Base-by-base conservation (phyloP, 2,329 filamentous ascomycete species). In the Metarhizium robertsii region DNA sequence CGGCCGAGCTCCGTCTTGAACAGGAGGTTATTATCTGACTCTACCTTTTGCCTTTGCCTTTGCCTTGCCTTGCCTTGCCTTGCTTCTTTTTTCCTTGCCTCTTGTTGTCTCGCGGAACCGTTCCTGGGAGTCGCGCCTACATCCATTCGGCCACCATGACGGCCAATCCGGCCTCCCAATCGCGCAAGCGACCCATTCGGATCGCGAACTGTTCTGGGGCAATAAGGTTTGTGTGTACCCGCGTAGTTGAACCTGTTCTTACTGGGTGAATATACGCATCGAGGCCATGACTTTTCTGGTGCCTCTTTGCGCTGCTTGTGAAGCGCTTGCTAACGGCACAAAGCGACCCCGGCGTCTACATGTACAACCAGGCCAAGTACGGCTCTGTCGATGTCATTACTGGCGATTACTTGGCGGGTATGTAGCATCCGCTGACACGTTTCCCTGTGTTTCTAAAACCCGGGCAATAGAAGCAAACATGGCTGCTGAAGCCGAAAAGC, bases 321-420 rank as follows among this genome's bases (percentile, higher is more conserved):
- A 20, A 16, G 6, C 18, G 14, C 42, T 11, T 48, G 25, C 45
- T 48, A 30, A 48, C 45, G 2, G 42, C 6, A 11, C 18, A 60
- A 25, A 61, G 52, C 7, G 64, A 66, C 53, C 59, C 60, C 2
- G 60, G 54, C 20, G 49, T 61, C 7, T 58, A 65, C 49, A 68
- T 67, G 65, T 61, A 63, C 40, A 66, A 64, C 25, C 65, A 68
- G 25, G 65, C 65, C n/a, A 63, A 55, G 25, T 58, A 61, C 49
- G 65, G 64, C n/a, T 60, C 61, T 1, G 61, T 68, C 11, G 78
- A 81, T 60, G 75, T 80, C 18, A 78, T 81, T 50, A 80, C 76
- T 0, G 77, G 78, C 11, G 79, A 81, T 58, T 80, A 78, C 60
- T 70, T 79, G 42, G 73, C 75, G 10, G 74, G 73, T 71, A 60